Conservation (phyloP, 768 basidiomycete genomes). For the Mycena alexandri region DNA sequence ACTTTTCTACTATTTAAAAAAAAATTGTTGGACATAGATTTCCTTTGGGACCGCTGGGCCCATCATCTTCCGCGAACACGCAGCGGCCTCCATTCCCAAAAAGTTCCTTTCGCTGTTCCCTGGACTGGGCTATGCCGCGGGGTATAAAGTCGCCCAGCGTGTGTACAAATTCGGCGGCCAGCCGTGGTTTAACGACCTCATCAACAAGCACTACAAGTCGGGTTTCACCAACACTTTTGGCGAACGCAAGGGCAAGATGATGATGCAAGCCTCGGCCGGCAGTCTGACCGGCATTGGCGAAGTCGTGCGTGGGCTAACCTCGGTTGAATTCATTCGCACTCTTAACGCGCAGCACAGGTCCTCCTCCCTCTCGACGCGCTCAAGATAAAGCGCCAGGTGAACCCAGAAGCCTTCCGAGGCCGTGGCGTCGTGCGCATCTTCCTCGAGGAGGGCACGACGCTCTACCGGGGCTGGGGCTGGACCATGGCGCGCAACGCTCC, state of each 20-base stretch:
- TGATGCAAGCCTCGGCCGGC: slow-evolving; percentile 96
- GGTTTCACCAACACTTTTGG: slow-evolving; percentile 88
- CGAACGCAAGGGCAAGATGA: slow-evolving; percentile 94
- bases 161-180: slow-evolving; percentile 99
- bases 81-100: slow-evolving; percentile 71
- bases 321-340: neutral
- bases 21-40: slow-evolving; percentile 57
- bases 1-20: neutral
- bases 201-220: slow-evolving; percentile 85
- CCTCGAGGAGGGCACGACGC: slow-evolving; percentile 88
- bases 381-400: slow-evolving; percentile 98
- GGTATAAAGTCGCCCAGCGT: slow-evolving; percentile 95
- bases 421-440: slow-evolving; percentile 92
- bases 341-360: slow-evolving; percentile 58
- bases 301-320: slow-evolving; percentile 69
- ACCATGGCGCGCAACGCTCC: slow-evolving; percentile 98
- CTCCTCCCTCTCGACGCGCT: slow-evolving; percentile 96
- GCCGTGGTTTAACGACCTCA: slow-evolving; percentile 96
- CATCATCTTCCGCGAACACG: slow-evolving; percentile 91
- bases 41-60: slow-evolving; percentile 71
- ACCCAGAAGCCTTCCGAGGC: slow-evolving; percentile 97
- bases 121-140: slow-evolving; percentile 97
- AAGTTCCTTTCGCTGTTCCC: slow-evolving; percentile 96
- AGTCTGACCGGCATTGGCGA: slow-evolving; percentile 91
- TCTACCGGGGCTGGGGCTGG: slow-evolving; percentile 99